Base-by-base conservation (phyloP, 2,329 filamentous ascomycete species). In the Camillea tinctor region DNA sequence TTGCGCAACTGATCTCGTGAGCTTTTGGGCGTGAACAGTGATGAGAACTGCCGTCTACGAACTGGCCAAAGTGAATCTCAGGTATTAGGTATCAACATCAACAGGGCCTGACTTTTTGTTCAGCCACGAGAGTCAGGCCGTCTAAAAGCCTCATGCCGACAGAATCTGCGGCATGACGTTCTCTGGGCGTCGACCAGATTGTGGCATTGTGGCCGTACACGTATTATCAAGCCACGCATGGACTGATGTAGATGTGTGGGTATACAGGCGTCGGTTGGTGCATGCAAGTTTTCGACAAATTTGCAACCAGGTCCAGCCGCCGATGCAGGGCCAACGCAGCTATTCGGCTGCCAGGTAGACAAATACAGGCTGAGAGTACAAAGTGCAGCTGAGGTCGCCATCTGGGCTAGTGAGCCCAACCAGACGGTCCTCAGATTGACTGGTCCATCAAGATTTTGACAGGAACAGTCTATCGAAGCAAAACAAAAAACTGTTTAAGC, bases 281-380 rank as follows among this genome's bases (percentile, higher is more conserved):
- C 63, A 63, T 65, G 64, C 64, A 64, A 58, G 61, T 59, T 54
- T 64, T 59, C 49, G 36, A 54, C 55, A 58, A 66, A 62, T 59
- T 53, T 52, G 58, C n/a, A n/a, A 67, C 66, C 60, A 72, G 68
- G 66, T 65, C 68, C 67, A 71, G 70, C 68, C 62, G 65, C 67
- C 59, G 65, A 72, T 70, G 71, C 71, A 72, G 65, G 66, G 71
- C 72, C 71, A 73, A 65, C 71, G 63, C 68, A 72, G 61, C 69
- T 64, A 59, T 62, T 64, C 53, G 63, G 62, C 64, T 61, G 62
- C 62, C 60, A 61, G 52, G 19, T 48, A 55, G 26, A 44, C 36
- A 44, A 23, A 52, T 44, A 50, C 36, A 52, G 19, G 9, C 22
- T 21, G 19, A 51, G 49, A 55, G 57, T 17, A 62, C 55, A 54